Percentiles rank a stretch among this genome's conserved stretches.
phyloP scores from a whole-genome alignment of 176 grass and related monocot genomes.

The Calamus simplicifolius region DNA sequence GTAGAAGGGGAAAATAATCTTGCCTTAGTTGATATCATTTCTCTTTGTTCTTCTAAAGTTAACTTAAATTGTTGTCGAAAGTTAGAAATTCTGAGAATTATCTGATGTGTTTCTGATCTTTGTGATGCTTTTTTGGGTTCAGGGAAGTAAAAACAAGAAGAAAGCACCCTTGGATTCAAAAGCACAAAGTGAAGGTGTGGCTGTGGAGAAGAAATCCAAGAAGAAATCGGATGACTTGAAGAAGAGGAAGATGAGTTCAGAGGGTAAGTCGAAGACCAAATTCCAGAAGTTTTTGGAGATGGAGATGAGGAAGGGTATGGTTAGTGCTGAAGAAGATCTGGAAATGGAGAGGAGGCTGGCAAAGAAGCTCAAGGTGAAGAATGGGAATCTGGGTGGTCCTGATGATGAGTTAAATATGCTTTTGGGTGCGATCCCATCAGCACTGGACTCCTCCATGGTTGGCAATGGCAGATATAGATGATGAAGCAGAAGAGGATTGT shows the following conservation, averaged over 20 bases:
- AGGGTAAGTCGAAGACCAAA: slow-evolving; percentile 37
- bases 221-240: not conserved
- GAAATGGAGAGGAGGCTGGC: slow-evolving; percentile 67
- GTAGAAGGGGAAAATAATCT: not conserved
- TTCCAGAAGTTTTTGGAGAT: slow-evolving; percentile 73
- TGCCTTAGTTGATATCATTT: not conserved
- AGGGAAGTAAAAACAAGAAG: slow-evolving; percentile 28
- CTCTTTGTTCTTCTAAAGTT: not conserved
- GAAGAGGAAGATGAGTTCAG: slow-evolving; percentile 4
- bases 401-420: slow-evolving; percentile 65
- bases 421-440: slow-evolving; percentile 39
- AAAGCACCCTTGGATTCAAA: not conserved
- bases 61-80: too few species aligned
- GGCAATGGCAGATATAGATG: slow-evolving; percentile 26
- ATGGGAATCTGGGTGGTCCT: slow-evolving; percentile 57
- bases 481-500: slow-evolving; percentile 1
- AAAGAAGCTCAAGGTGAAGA: slow-evolving; percentile 84
- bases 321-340: slow-evolving; percentile 47
- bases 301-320: slow-evolving; percentile 43
- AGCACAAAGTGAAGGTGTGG: not conserved
- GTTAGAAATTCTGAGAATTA: too few species aligned
- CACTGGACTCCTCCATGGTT: slow-evolving; percentile 26
- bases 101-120: too few species aligned
- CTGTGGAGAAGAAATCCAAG: slow-evolving; percentile 18
- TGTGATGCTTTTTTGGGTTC: not conserved